Base-by-base conservation (phyloP, 345 rosid species). In the Aurinia saxatilis region DNA sequence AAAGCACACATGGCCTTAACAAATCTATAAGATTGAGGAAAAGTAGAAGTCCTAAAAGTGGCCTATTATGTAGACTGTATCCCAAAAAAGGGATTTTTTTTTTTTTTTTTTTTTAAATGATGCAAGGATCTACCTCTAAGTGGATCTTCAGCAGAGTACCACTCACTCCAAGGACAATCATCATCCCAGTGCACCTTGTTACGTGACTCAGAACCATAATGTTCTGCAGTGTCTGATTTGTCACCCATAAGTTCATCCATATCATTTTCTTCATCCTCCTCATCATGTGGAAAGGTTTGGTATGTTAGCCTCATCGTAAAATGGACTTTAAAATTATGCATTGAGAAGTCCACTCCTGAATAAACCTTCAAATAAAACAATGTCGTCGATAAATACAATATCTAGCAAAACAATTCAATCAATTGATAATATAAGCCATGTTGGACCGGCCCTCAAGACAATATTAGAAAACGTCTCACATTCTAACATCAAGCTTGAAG, bases 141-240 rank as follows among this genome's bases (percentile, higher is more conserved):
- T 10, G 88, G 96, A 77, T 93, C 90, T 81, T 90, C 99, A 4
- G 96, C 88, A 65, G 96, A 90, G 75, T 87, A 90, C 99, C 99
- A 90, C 80, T 87, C 96, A 66, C 91, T 90, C 97, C 99, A 93
- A 65, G 99, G 97, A 68, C 96, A 93, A 75, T 83, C 96, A 72
- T 87, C 97, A 79, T 93, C 99, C 99, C 97, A 90, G 10, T 81
- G 90, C 33, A 78, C 72, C 58, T 73, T 84, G 65, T 42, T 79
- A 38, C 50, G 84, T 36, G 74, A 73, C 49, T 79, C 90, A 70
- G 67, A 71, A 51, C 69, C 75, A 63, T 63, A 44, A 66, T 68
- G 74, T 60, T 62, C 84, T 18, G 42, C 73, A 69, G 73, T 54
- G 66, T 84, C 92, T 67, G 60, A 57, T 67, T 68, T 75, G 64